These are phyloP conservation scores for Miscanthus lutarioriparius DNA, from an alignment of 176 grass and related monocot genomes.

Conservation along the genomic window DNA sequence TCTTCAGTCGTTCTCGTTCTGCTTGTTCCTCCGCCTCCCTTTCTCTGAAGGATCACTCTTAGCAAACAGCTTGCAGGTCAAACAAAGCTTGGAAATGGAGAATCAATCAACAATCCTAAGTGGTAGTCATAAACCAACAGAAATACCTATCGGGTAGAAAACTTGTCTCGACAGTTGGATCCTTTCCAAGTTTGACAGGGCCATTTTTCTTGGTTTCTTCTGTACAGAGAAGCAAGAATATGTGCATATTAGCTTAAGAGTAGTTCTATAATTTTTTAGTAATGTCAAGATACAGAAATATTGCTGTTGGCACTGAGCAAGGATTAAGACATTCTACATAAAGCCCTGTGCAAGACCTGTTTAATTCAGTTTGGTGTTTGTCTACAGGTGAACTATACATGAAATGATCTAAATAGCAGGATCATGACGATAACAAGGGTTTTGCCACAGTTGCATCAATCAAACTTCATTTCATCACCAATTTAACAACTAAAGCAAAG, in stretches of 20 bases:
- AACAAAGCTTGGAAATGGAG: conserved; percentile 42
- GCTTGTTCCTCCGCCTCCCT: conserved; percentile 97
- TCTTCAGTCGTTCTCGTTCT: conserved; percentile 78
- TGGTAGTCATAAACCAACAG: conserved; percentile 36
- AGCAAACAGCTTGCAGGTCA: conserved; percentile 64
- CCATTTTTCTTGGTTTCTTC: conserved; percentile 67
- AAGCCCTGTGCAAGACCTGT: not conserved
- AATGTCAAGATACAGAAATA: not conserved
- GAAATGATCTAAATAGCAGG: not conserved
- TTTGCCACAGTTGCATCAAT: not conserved
- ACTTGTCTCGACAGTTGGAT: conserved; percentile 93
- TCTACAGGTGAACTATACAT: not conserved
- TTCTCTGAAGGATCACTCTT: conserved; percentile 97
- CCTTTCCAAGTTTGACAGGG: conserved; percentile 71
- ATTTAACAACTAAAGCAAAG: not conserved
- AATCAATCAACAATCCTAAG: conserved; percentile 30
- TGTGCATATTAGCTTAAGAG: not conserved
- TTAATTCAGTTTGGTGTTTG: not conserved
- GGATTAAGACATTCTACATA: not conserved
- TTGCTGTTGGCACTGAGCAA: not conserved
- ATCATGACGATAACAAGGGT: not conserved
- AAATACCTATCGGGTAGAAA: conserved; percentile 96
- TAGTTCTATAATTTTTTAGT: not conserved
- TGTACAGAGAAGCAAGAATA: conserved; percentile 37
- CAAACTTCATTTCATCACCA: not conserved